phyloP scores from a whole-genome alignment of 805 yeast species.

The Nakazawaea wyomingensis region DNA sequence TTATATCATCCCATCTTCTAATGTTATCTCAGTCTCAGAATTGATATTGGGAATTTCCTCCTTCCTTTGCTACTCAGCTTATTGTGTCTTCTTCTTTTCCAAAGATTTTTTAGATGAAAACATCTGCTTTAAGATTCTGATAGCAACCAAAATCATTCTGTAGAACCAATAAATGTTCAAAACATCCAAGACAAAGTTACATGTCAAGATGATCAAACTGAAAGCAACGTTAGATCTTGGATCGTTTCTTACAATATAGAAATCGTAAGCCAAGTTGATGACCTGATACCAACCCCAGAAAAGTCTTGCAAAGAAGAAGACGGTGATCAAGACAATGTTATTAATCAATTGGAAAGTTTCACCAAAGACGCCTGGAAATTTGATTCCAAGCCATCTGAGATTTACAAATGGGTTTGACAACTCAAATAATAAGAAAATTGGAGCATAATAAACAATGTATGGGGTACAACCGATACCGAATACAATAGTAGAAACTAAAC shows the following conservation, averaged over 20 bases:
- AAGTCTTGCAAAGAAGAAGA: slow-evolving; percentile 30
- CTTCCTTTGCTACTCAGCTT: background rate
- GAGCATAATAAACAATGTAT: slow-evolving; percentile 29
- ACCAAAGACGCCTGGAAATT: slow-evolving; percentile 23
- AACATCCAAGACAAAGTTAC: slow-evolving; percentile 29
- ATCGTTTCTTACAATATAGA: slow-evolving; percentile 21
- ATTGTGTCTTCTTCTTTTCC: slow-evolving; percentile 23
- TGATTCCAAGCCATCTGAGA: slow-evolving; percentile 32
- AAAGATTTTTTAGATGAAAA: slow-evolving; percentile 13
- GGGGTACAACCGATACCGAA: slow-evolving; percentile 21
- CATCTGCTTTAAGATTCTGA: slow-evolving; percentile 28
- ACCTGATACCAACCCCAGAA: slow-evolving; percentile 36
- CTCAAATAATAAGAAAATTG: slow-evolving; percentile 30
- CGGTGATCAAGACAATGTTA: slow-evolving; percentile 27
- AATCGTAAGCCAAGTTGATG: slow-evolving; percentile 21
- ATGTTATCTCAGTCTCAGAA: too few species aligned
- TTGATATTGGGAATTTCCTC: too few species aligned
- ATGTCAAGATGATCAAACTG: slow-evolving; percentile 23
- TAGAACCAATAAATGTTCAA: slow-evolving; percentile 32
- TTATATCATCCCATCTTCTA: too few species aligned
- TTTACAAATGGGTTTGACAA: slow-evolving; percentile 32
- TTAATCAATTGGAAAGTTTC: slow-evolving; percentile 26
- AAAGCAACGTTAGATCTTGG: slow-evolving; percentile 24
- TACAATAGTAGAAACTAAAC: slow-evolving; percentile 28
- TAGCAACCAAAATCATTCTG: slow-evolving; percentile 32